Percentiles rank a stretch among this genome's conserved stretches.
These are phyloP conservation scores for Lagerstroemia fauriei DNA, from an alignment of 441 rosid species.

Conservation along the genomic window DNA sequence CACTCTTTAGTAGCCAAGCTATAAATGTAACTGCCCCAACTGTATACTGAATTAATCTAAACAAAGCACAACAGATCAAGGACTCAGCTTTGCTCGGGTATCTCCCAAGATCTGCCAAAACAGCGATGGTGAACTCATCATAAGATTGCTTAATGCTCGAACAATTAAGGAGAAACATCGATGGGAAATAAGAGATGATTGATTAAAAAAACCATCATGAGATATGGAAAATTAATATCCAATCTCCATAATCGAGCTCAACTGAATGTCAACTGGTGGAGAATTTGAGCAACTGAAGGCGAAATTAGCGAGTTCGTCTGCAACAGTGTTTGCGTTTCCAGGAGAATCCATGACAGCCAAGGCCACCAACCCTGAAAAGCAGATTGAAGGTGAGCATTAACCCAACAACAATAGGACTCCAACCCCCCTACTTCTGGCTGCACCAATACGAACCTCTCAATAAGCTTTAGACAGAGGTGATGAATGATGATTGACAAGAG, in stretches of 20 bases:
- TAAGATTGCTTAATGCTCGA: background rate
- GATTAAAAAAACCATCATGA: background rate
- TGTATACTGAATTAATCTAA: background rate
- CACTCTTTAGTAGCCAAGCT: background rate
- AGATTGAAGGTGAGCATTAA: background rate
- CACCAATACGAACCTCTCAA: background rate
- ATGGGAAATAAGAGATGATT: background rate
- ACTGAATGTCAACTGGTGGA: conserved; percentile 19
- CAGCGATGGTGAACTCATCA: background rate
- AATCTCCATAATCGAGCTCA: background rate
- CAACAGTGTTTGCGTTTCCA: background rate
- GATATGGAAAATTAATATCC: background rate
- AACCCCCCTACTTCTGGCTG: background rate
- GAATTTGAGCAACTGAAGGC: conserved; percentile 29
- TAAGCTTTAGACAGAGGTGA: background rate
- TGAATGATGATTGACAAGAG: background rate
- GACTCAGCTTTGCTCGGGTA: background rate
- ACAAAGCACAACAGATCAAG: background rate
- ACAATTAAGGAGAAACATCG: background rate
- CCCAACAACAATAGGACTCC: background rate
- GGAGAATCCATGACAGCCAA: background rate
- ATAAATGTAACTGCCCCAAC: background rate
- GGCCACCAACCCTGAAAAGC: background rate
- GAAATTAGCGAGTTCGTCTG: background rate
- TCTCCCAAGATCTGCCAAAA: background rate